These are phyloP conservation scores for Colletotrichum truncatum DNA, from an alignment of 2,329 filamentous ascomycete species.

Conservation along the genomic window DNA sequence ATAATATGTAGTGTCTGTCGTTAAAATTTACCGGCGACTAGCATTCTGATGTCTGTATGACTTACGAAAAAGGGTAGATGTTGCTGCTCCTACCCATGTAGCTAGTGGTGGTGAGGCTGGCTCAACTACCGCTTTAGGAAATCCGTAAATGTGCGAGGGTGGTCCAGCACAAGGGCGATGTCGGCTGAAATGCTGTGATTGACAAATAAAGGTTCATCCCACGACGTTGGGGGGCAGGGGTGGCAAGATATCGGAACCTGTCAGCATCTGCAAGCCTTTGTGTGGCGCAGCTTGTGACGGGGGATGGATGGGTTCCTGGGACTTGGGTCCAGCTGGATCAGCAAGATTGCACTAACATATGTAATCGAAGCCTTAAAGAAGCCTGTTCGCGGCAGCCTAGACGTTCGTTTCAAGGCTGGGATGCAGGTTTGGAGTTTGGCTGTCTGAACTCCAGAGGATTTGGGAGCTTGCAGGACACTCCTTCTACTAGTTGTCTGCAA, in stretches of 20 bases:
- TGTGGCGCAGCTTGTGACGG: neutral
- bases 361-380: neutral
- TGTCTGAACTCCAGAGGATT: neutral
- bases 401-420: neutral
- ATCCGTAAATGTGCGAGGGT: neutral
- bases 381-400: neutral
- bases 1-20: no score
- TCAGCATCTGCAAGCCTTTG: constrained; percentile 6
- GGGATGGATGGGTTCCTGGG: neutral
- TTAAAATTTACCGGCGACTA: no score
- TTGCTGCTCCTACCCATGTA: no score
- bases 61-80: no score
- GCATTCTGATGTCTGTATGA: no score
- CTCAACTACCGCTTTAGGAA: neutral
- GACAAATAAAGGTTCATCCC: no score
- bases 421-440: neutral
- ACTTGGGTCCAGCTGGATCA: constrained; percentile 11
- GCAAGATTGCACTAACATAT: neutral
- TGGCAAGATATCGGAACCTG: no score
- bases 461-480: neutral
- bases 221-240: no score
- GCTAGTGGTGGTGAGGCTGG: no score
- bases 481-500: neutral
- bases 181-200: no score
- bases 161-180: no score